These are phyloP conservation scores for Tolypocladium ovalisporum DNA, from an alignment of 2,329 filamentous ascomycete genomes.

Conservation along the genomic window DNA sequence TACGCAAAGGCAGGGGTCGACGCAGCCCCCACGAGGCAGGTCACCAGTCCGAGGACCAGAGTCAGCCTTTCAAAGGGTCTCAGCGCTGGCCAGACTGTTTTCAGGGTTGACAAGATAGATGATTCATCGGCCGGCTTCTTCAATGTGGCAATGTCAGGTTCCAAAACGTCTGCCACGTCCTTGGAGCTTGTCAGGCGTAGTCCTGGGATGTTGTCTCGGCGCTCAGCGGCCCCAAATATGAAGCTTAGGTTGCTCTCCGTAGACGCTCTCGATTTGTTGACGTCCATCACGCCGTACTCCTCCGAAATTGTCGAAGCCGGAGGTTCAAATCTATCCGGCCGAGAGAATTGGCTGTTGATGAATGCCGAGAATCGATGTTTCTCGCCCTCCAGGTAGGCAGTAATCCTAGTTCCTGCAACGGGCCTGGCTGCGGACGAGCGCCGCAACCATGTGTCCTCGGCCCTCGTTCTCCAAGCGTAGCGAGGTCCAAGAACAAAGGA, in stretches of 20 bases:
- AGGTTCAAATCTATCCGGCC: background rate
- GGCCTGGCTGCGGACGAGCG: background rate
- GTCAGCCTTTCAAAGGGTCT: slow-evolving; percentile 35
- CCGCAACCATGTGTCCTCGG: background rate
- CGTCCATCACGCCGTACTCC: background rate
- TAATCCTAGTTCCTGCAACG: background rate
- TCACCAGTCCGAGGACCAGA: slow-evolving; percentile 49
- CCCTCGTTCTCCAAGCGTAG: background rate
- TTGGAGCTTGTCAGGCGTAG: slow-evolving; percentile 4
- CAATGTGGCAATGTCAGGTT: background rate
- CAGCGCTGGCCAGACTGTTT: slow-evolving; percentile 61
- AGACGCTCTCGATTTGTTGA: no score
- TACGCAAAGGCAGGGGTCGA: slow-evolving; percentile 67
- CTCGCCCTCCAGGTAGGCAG: background rate
- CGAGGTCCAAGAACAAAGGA: background rate
- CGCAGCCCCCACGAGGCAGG: slow-evolving; percentile 52
- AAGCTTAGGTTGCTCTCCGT: slow-evolving; percentile 6
- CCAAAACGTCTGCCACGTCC: background rate
- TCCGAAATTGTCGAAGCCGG: background rate
- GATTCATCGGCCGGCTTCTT: slow-evolving; percentile 1
- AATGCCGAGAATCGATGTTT: slow-evolving; percentile 2
- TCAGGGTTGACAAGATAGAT: slow-evolving; percentile 15
- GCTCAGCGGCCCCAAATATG: slow-evolving; percentile 12
- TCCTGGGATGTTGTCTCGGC: slow-evolving; percentile 17
- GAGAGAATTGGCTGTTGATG: slow-evolving; percentile 2